A percentile compares a stretch with the other conserved stretches of the same genome.
Conservation (phyloP, 1,139 yeast species). For the Saccharomyces hybrid region DNA sequence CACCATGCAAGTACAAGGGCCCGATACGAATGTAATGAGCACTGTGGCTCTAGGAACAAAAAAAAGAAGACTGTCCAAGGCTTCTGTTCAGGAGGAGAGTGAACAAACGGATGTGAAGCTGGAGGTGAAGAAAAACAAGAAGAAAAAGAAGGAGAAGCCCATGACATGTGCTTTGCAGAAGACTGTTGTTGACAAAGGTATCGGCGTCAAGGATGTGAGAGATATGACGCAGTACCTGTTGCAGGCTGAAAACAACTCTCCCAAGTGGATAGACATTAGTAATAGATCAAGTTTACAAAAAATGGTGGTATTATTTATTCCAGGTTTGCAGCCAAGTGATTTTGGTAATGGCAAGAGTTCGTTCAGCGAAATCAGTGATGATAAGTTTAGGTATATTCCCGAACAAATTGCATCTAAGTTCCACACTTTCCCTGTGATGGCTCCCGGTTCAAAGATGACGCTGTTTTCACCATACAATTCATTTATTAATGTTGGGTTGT, state of each 20-base stretch:
- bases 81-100: background rate
- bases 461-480: slow-evolving; percentile 49
- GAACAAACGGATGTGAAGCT: background rate
- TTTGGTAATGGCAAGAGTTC: slow-evolving; percentile 27
- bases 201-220: slow-evolving; percentile 41
- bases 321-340: slow-evolving; percentile 51
- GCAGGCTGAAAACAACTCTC: slow-evolving; percentile 36
- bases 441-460: slow-evolving; percentile 59
- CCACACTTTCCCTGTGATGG: slow-evolving; percentile 24
- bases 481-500: slow-evolving; percentile 47
- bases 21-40: background rate
- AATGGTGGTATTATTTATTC: slow-evolving; percentile 55
- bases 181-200: slow-evolving; percentile 24
- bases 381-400: slow-evolving; percentile 28
- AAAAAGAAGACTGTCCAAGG: background rate
- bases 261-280: slow-evolving; percentile 38
- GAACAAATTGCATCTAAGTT: slow-evolving; percentile 30
- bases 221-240: slow-evolving; percentile 46
- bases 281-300: slow-evolving; percentile 40
- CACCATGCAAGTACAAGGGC: background rate
- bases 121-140: slow-evolving; percentile 29
- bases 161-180: slow-evolving; percentile 29
- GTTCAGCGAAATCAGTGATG: slow-evolving; percentile 10
- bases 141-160: slow-evolving; percentile 36
- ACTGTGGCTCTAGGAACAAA: background rate